Evolutionary conservation across 2,329 filamentous ascomycete genomes (phyloP).

Genomic region (Alternaria angustiovoidea): DNA sequence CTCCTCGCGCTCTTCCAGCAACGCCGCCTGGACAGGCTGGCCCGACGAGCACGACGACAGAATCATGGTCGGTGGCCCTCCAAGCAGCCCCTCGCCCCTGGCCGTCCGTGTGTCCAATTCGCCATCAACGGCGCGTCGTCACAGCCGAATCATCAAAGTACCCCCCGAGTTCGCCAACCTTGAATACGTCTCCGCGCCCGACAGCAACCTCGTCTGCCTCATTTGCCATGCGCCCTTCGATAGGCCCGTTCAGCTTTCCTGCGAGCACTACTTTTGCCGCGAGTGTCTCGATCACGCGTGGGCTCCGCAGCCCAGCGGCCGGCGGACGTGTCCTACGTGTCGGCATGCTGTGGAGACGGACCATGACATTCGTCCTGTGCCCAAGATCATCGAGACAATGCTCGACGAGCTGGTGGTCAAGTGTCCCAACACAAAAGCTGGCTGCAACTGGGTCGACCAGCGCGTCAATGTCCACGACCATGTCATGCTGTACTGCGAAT

Average conservation of each 20-base stretch:
- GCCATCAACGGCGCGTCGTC: constrained; percentile 47
- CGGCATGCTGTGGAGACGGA: constrained; percentile 55
- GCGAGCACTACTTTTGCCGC: constrained; percentile 70
- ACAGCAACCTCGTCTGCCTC: constrained; percentile 69
- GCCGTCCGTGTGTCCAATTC: constrained; percentile 51
- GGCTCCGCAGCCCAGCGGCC: constrained; percentile 38
- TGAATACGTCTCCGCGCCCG: constrained; percentile 65
- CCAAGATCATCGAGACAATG: constrained; percentile 67
- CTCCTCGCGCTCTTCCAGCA: constrained; percentile 46
- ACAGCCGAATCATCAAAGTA: constrained; percentile 43
- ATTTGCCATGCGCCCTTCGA: constrained; percentile 71
- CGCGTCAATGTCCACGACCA: constrained; percentile 67
- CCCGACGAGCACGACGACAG: constrained; percentile 26
- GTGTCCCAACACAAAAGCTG: constrained; percentile 64
- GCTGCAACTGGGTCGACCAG: constrained; percentile 63
- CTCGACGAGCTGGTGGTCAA: constrained; percentile 68
- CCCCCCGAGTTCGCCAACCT: constrained; percentile 64
- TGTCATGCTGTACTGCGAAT: constrained; percentile 67
- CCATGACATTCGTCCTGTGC: constrained; percentile 51
- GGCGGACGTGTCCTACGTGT: constrained; percentile 64
- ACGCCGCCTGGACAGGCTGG: constrained; percentile 34
- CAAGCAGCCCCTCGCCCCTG: constrained; percentile 48
- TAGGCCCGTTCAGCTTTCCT: constrained; percentile 64
- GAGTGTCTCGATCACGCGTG: constrained; percentile 61
- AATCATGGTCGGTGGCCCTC: constrained; percentile 49